These are phyloP conservation scores for Chionographis japonica DNA, from an alignment of 106 monocot genomes.

Conservation along the genomic window DNA sequence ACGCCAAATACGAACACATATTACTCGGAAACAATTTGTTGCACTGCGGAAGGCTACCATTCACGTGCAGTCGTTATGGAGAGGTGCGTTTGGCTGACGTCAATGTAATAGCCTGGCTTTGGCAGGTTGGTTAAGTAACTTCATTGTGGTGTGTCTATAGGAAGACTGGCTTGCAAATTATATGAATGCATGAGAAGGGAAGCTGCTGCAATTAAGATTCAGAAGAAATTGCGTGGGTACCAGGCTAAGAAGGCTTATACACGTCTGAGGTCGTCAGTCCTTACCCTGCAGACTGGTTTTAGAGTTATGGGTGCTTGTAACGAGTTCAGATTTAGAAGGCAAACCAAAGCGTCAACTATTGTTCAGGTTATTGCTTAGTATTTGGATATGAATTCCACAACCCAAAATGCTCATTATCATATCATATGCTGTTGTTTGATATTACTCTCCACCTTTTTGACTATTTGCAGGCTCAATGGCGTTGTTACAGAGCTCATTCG, in stretches of 20 bases:
- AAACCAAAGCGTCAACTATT: constrained; percentile 56
- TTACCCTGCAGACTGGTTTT: constrained; percentile 76
- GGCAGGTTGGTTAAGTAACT: constrained; percentile 7
- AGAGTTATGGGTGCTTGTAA: constrained; percentile 82
- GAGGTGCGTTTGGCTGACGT: constrained; percentile 46
- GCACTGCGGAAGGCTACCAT: constrained; percentile 61
- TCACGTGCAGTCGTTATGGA: constrained; percentile 68
- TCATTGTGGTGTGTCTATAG: constrained; percentile 31
- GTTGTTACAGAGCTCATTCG: constrained; percentile 52
- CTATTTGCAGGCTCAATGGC: constrained; percentile 59
- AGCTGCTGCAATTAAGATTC: constrained; percentile 80
- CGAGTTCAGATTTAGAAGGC: constrained; percentile 61
- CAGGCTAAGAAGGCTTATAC: constrained; percentile 62
- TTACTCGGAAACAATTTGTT: constrained; percentile 72
- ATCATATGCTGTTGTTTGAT: not conserved
- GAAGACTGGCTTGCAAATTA: constrained; percentile 74
- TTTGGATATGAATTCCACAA: not conserved
- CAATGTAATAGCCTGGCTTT: not conserved
- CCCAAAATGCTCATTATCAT: not conserved
- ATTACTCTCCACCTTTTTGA: not conserved
- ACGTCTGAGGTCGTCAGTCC: constrained; percentile 44
- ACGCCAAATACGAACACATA: constrained; percentile 75
- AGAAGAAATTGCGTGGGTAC: constrained; percentile 64
- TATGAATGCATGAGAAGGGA: constrained; percentile 66
- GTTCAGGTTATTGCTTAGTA: constrained; percentile 53